A percentile compares a stretch with the other conserved stretches of the same genome.
phyloP scores from a whole-genome alignment of 768 basidiomycete genomes.

The Suillus occidentalis region DNA sequence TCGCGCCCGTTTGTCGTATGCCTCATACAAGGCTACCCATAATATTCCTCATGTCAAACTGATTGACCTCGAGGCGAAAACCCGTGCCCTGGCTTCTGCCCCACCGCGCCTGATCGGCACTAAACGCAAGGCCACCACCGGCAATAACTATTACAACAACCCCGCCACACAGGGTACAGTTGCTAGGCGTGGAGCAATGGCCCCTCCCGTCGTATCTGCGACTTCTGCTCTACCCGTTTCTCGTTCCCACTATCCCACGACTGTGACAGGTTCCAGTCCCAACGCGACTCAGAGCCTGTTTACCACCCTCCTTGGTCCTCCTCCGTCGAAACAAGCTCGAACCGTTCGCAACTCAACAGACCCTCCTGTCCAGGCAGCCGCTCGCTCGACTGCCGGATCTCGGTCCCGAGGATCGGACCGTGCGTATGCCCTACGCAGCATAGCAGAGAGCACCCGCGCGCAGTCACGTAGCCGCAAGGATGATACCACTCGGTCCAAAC shows the following conservation, averaged over 20 bases:
- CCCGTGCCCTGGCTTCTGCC: constrained; percentile 42
- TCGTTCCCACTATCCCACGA: constrained; percentile 44
- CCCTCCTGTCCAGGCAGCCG: constrained; percentile 58
- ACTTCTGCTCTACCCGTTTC: constrained; percentile 32
- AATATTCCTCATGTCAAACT: constrained; percentile 66
- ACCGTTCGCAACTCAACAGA: constrained; percentile 77
- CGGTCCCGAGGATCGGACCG: constrained; percentile 20
- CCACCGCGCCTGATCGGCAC: constrained; percentile 55
- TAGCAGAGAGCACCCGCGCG: constrained; percentile 48
- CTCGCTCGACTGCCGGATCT: constrained; percentile 35
- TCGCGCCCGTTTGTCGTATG: constrained; percentile 78
- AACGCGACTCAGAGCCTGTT: constrained; percentile 63
- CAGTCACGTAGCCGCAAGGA: constrained; percentile 44
- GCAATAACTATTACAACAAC: constrained; percentile 50
- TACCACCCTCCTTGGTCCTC: constrained; percentile 72
- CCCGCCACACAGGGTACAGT: constrained; percentile 48
- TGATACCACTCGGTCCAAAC: constrained; percentile 36
- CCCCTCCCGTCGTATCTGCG: constrained; percentile 36
- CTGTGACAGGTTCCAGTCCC: constrained; percentile 34
- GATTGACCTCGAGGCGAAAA: constrained; percentile 70
- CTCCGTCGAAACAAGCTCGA: constrained; percentile 72
- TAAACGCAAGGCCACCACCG: constrained; percentile 50
- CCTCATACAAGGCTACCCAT: constrained; percentile 80
- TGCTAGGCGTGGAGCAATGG: constrained; percentile 44
- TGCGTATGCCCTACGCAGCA: constrained; percentile 36